Base-by-base conservation (phyloP, 2,329 filamentous ascomycete genomes). In the Harringtonia aguacate region DNA sequence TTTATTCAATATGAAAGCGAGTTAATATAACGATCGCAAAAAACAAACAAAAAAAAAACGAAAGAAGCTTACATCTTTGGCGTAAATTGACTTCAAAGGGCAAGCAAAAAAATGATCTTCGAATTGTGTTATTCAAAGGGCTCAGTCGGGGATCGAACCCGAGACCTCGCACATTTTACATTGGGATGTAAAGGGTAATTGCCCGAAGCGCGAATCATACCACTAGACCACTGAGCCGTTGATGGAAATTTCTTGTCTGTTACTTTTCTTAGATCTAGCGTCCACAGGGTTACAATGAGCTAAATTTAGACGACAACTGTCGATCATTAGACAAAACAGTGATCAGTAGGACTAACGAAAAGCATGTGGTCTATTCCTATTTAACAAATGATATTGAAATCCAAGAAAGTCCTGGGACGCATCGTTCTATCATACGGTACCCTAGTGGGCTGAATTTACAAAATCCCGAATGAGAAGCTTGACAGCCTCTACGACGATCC, bases 201-300 rank as follows among this genome's bases (percentile, higher is more conserved):
- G 46, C 49, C 49, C 49, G 49, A 50, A 50, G 49, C 49, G 42
- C 49, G 49, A 50, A 50, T 50, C 49, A 50, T 50, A 50, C 49
- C 47, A 49, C 47, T 49, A 49, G 47, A 50, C 49, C 49, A 50
- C 44, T 50, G 47, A 50, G 49, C 49, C 49, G 44, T 36, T 42
- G 21, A 42, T 24, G 9, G 3, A 30, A n/a, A 17, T 15, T 33
- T 24, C 3, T 3, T 20, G 15, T 8, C n/a, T 12, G 27, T 21
- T 17, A 3, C 6, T 2, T 10, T 15, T 15, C 10, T 24, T 41
- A 12, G 34, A 17, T 4, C 21, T 18, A 41, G n/a, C n/a, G n/a
- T n/a, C n/a, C n/a, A n/a, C n/a, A n/a, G n/a, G n/a, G n/a, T n/a
- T n/a, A n/a, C n/a, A n/a, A n/a, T n/a, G n/a, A n/a, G n/a, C n/a